These are phyloP conservation scores for Ascosphaera acerosa DNA, from an alignment of 2,329 filamentous ascomycete genomes.

Conservation along the genomic window DNA sequence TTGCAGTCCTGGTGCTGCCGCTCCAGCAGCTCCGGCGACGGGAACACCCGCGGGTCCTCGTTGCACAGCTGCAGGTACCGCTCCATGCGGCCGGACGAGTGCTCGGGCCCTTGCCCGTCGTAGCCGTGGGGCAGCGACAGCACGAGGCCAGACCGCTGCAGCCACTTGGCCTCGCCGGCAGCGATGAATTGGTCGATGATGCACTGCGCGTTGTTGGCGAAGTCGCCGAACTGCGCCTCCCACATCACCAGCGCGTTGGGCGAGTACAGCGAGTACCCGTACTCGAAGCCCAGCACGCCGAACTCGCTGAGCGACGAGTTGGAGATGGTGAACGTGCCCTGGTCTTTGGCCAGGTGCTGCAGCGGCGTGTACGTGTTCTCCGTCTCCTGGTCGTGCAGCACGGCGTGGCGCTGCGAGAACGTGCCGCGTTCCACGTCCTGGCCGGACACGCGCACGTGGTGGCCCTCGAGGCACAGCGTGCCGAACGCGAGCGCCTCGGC, in stretches of 20 bases:
- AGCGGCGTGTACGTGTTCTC: constrained; percentile 85
- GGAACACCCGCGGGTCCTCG: constrained; percentile 88
- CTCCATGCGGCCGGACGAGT: constrained; percentile 92
- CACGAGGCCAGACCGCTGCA: constrained; percentile 88
- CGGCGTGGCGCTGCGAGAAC: constrained; percentile 91
- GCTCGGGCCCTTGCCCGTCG: constrained; percentile 92
- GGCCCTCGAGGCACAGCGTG: constrained; percentile 68
- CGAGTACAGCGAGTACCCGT: constrained; percentile 91
- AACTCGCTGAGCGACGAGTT: constrained; percentile 73
- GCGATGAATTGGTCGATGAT: constrained; percentile 98
- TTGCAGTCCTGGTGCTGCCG: constrained; percentile 99
- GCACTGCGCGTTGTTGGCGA: constrained; percentile 97
- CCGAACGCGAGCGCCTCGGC: constrained; percentile 92
- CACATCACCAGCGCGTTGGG: constrained; percentile 96
- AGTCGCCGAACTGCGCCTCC: constrained; percentile 99
- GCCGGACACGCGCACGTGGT: constrained; percentile 91
- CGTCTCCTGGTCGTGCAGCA: constrained; percentile 90
- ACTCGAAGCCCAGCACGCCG: constrained; percentile 78
- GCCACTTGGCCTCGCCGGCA: constrained; percentile 94
- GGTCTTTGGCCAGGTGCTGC: constrained; percentile 67
- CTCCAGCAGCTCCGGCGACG: constrained; percentile 62
- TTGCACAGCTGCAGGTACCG: constrained; percentile 93
- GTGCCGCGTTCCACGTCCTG: constrained; percentile 99
- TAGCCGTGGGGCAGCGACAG: constrained; percentile 95
- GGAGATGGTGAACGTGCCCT: constrained; percentile 86